Evolutionary conservation across 306 rosid species (phyloP).

Genomic region (Psophocarpus tetragonolobus): DNA sequence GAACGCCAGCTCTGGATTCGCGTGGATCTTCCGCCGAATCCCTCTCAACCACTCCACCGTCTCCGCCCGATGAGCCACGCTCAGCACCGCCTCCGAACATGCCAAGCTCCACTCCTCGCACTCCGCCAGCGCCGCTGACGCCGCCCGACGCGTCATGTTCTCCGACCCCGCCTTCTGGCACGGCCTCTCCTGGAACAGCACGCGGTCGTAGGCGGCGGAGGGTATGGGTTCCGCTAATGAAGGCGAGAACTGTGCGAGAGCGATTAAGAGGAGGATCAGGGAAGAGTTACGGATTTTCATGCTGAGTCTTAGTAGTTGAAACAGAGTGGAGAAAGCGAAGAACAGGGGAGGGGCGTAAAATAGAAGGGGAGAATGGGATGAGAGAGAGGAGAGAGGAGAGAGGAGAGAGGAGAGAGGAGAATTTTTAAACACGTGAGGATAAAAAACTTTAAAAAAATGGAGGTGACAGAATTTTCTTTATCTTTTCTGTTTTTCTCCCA

Average conservation of each 20-base stretch:
- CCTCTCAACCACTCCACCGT: conserved; percentile 62
- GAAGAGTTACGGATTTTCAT: conserved; percentile 42
- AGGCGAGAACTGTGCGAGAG: not conserved
- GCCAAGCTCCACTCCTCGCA: conserved; percentile 63
- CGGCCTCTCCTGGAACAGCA: conserved; percentile 34
- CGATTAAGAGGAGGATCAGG: not conserved
- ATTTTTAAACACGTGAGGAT: conserved; percentile 48
- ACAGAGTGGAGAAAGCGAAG: not conserved
- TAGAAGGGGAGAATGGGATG: not conserved
- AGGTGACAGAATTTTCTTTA: not conserved
- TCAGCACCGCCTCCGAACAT: conserved; percentile 71
- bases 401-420: not conserved
- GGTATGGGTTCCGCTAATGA: conserved; percentile 3
- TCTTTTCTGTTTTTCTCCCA: not conserved
- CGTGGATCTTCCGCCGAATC: conserved; percentile 79
- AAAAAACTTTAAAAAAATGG: not conserved
- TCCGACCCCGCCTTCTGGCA: not conserved
- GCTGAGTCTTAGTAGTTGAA: not conserved
- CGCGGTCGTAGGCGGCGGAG: conserved; percentile 30
- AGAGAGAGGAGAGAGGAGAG: not conserved
- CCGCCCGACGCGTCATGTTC: conserved; percentile 41
- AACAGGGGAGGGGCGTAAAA: not conserved
- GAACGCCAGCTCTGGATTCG: conserved; percentile 87
- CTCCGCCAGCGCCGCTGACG: not conserved
- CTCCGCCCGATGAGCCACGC: conserved; percentile 62